phyloP scores from a whole-genome alignment of 305 asterid genomes.

The Fraxinus sp. region DNA sequence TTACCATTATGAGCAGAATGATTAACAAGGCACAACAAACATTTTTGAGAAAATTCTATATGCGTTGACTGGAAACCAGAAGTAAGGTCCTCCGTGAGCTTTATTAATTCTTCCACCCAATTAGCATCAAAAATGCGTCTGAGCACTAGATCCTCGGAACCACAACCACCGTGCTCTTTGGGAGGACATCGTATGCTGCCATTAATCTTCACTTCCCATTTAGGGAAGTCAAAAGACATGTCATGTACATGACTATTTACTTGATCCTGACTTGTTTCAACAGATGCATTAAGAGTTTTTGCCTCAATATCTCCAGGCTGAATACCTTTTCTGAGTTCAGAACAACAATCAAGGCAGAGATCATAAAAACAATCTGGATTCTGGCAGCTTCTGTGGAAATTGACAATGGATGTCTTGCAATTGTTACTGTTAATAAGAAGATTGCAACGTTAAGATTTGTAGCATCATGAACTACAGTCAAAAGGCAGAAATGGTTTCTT shows the following conservation, averaged over 20 bases:
- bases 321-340: conserved; percentile 60
- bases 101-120: conserved; percentile 51
- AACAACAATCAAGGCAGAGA: conserved; percentile 69
- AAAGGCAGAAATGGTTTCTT: conserved; percentile 18
- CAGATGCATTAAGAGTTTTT: conserved; percentile 15
- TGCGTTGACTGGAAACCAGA: conserved; percentile 37
- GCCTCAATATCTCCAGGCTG: conserved; percentile 42
- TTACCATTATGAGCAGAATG: conserved; percentile 19
- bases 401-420: conserved; percentile 74
- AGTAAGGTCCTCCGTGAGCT: conserved; percentile 42
- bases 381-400: conserved; percentile 74
- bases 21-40: conserved; percentile 39
- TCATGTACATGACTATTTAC: conserved; percentile 21
- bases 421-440: conserved; percentile 57
- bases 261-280: not conserved
- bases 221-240: conserved; percentile 26
- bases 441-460: conserved; percentile 25
- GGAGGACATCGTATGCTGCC: conserved; percentile 77
- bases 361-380: conserved; percentile 62
- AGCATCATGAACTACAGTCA: conserved; percentile 7
- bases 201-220: conserved; percentile 48
- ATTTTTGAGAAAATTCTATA: conserved; percentile 39
- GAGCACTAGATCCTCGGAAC: conserved; percentile 45
- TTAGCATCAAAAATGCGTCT: conserved; percentile 52
- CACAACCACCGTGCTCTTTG: conserved; percentile 69